phyloP scores from a whole-genome alignment of 306 rosid species.

The Trifolium fragiferum region DNA sequence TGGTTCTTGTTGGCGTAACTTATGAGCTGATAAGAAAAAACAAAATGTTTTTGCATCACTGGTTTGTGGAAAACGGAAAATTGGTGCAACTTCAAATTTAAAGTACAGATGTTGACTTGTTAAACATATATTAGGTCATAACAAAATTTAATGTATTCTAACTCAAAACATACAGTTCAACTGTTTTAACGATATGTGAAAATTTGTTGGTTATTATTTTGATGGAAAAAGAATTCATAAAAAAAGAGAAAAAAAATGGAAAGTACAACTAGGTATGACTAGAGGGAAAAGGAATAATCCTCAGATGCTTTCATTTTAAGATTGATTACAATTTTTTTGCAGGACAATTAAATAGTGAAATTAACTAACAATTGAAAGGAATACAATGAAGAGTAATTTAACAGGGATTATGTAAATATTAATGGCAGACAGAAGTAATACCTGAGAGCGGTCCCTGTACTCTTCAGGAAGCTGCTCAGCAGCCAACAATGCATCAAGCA shows the following conservation, averaged over 20 bases:
- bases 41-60: background rate
- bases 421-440: slow-evolving; percentile 40
- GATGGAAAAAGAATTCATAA: background rate
- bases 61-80: background rate
- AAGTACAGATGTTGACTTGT: background rate
- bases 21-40: background rate
- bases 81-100: background rate
- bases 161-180: background rate
- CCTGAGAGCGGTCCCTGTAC: slow-evolving; percentile 86
- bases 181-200: background rate
- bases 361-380: slow-evolving; percentile 10
- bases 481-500: slow-evolving; percentile 98
- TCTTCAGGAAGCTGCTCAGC: slow-evolving; percentile 98
- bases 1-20: slow-evolving; percentile 7
- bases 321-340: slow-evolving; percentile 2
- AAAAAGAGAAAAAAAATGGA: background rate
- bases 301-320: background rate
- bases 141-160: background rate
- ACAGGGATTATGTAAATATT: slow-evolving; percentile 14
- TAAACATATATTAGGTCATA: background rate
- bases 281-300: slow-evolving; percentile 9
- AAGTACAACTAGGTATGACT: background rate
- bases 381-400: slow-evolving; percentile 23
- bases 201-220: background rate
- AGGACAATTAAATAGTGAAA: background rate